Evolutionary conservation across 495 filamentous ascomycete genomes (phyloP).

Genomic region (Podospora comata): DNA sequence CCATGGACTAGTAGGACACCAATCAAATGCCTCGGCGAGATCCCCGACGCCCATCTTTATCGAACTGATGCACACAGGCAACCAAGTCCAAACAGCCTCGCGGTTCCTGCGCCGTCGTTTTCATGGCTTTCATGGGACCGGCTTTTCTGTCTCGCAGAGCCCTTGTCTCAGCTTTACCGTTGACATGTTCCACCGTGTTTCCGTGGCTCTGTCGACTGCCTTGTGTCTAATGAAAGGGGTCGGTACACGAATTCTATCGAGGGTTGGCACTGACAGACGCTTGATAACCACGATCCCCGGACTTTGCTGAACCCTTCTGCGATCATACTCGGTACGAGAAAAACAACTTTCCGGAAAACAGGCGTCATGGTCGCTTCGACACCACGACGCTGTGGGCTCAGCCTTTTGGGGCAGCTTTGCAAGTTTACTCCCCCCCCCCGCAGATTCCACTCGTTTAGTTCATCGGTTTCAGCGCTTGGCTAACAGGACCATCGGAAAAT

Average conservation of each 20-base stretch:
- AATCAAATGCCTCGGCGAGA: background rate
- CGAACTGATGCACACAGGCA: background rate
- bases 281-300: slow-evolving; percentile 2
- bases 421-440: background rate
- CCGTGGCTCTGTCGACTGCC: slow-evolving; percentile 16
- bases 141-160: slow-evolving; percentile 7
- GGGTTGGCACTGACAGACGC: background rate
- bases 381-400: background rate
- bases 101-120: slow-evolving; percentile 1
- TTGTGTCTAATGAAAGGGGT: slow-evolving; percentile 6
- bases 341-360: background rate
- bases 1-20: background rate
- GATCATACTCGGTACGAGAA: background rate
- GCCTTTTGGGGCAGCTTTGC: background rate
- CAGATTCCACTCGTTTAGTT: background rate
- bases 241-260: background rate
- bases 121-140: background rate
- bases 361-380: background rate
- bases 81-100: background rate
- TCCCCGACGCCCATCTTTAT: background rate
- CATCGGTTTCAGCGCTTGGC: slow-evolving; percentile 4
- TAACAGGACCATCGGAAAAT: background rate
- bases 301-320: slow-evolving; percentile 1
- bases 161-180: slow-evolving; percentile 17
- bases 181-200: slow-evolving; percentile 27